phyloP scores from a whole-genome alignment of 2,329 filamentous ascomycete genomes.

The Triangularia verruculosa region DNA sequence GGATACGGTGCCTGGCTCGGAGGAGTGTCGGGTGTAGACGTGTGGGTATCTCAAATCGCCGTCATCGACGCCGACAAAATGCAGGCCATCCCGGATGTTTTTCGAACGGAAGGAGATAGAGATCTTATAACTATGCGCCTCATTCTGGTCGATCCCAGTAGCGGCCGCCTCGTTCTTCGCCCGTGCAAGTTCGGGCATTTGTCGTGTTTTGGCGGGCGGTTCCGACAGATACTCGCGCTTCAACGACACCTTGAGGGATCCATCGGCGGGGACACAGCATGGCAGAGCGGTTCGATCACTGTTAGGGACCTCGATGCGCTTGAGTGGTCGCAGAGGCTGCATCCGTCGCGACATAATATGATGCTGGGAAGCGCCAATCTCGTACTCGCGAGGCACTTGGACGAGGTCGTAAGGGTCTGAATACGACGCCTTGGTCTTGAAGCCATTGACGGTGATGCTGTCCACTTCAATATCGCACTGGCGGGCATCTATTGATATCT shows the following conservation, averaged over 20 bases:
- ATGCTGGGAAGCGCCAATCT: conserved; percentile 70
- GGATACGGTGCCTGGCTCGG: conserved; percentile 74
- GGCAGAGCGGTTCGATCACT: conserved; percentile 50
- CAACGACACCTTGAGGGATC: conserved; percentile 45
- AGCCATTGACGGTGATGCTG: conserved; percentile 51
- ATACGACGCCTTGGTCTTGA: conserved; percentile 46
- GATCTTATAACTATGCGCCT: conserved; percentile 37
- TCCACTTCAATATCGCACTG: conserved; percentile 57
- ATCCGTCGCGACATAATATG: conserved; percentile 68
- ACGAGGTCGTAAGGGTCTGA: conserved; percentile 66
- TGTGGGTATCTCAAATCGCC: conserved; percentile 84
- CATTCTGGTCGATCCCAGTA: conserved; percentile 25
- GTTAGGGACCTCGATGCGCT: conserved; percentile 52
- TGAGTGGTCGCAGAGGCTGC: conserved; percentile 50
- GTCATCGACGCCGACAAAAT: conserved; percentile 83
- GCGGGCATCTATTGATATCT: conserved; percentile 59
- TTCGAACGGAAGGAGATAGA: conserved; percentile 74
- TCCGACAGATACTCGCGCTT: conserved; percentile 36
- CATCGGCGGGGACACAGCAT: conserved; percentile 55
- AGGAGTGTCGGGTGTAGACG: conserved; percentile 80
- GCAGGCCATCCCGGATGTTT: conserved; percentile 78
- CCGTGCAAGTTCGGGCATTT: conserved; percentile 11
- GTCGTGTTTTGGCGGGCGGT: conserved; percentile 8
- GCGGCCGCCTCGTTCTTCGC: conserved; percentile 27
- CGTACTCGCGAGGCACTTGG: conserved; percentile 57